Base-by-base conservation (phyloP, 176 grass and related monocot species). In the Carex littledalei region DNA sequence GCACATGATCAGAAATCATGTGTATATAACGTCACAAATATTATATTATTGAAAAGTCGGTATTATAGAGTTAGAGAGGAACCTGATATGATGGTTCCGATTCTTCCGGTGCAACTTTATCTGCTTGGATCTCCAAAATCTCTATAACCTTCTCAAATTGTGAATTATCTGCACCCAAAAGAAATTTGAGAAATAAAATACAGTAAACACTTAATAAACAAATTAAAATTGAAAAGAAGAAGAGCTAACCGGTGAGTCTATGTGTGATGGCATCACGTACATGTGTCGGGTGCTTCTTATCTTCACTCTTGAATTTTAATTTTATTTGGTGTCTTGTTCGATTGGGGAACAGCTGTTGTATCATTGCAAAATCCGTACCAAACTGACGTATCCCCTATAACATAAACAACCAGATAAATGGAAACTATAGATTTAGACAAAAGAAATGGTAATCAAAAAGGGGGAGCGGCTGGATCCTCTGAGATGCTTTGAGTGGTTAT, bases 281-380 rank as follows among this genome's bases (percentile, higher is more conserved):
- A 81, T 86, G 89, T 73, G 83, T 76, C 5, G 95, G 93, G 79
- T 93, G 82, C 11, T 85, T 98, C 53, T 84, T 92, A 78, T 98
- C 95, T 64, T 94, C 95, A 20, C 82, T 83, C 87, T 98, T 98
- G 83, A 92, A 94, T 82, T 98, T 94, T 49, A 84, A 39, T 49
- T 92, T 92, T 81, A 94, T 78, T 86, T 98, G 89, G 67, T 91
- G 74, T 29, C 93, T 88, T 60, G 92, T 93, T 63, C 92, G 89
- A 63, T 92, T 90, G 85, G 93, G 93, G 69, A 98, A 93, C 57
- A 98, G 64, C 71, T 90, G 91, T 1, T 93, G 92, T 93, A 98
- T 93, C 93, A 98, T 98, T 80, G 87, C 88, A 89, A 98, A 95
- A 90, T 98, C 95, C 3, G 88, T 93, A 64, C 95, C 93, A 93